phyloP scores from a whole-genome alignment of 106 monocot species.

The Acorus calamus region DNA sequence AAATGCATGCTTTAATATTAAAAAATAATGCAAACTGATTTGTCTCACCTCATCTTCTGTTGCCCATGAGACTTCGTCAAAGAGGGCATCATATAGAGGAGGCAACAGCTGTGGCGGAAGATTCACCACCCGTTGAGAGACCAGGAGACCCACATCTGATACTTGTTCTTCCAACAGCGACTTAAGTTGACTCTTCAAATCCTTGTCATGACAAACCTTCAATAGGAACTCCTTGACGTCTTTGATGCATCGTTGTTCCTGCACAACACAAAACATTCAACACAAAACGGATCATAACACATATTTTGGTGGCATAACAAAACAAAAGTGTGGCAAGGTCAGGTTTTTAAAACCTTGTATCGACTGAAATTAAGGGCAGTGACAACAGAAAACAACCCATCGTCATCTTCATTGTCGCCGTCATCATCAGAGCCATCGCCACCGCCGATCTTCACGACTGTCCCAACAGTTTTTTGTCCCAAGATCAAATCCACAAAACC shows the following conservation, averaged over 20 bases:
- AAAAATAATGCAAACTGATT: constrained; percentile 1
- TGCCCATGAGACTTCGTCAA: constrained; percentile 86
- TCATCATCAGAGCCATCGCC: not conserved
- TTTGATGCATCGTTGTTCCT: constrained; percentile 48
- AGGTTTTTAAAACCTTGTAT: constrained; percentile 42
- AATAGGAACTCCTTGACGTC: constrained; percentile 51
- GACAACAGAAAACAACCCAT: constrained; percentile 54
- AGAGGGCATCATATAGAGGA: constrained; percentile 55
- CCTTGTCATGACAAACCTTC: constrained; percentile 30
- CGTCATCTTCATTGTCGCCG: constrained; percentile 27
- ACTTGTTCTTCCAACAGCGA: constrained; percentile 33
- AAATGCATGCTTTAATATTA: not conserved
- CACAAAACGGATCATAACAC: not conserved
- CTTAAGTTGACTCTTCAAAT: constrained; percentile 31
- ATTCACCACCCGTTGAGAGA: constrained; percentile 68
- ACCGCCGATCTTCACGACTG: too few relatives aligned
- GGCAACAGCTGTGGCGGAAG: constrained; percentile 59
- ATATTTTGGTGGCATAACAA: too few relatives aligned
- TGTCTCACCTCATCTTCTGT: constrained; percentile 84
- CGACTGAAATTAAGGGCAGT: constrained; percentile 67
- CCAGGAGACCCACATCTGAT: constrained; percentile 41
- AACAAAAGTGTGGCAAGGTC: not conserved
- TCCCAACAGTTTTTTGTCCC: too few relatives aligned
- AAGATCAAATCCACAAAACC: too few relatives aligned
- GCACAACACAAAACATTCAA: not conserved